Evolutionary conservation across 2,329 filamentous ascomycete species (phyloP).

Genomic region (Cryphonectria parasitica): DNA sequence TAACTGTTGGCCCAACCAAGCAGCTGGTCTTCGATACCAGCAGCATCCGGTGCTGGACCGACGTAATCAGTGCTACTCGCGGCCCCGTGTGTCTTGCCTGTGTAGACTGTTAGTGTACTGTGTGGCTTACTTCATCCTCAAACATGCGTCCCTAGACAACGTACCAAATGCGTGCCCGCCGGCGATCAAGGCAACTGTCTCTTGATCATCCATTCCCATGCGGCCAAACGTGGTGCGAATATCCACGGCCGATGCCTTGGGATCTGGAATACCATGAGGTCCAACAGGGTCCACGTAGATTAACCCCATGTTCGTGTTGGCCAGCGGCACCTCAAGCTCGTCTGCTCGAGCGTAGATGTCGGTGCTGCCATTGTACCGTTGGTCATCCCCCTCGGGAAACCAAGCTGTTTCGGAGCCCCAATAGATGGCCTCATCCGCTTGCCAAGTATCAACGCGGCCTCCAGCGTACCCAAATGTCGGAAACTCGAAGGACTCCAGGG

Average conservation of each 20-base stretch:
- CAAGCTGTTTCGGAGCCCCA: conserved; percentile 76
- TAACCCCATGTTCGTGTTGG: conserved; percentile 72
- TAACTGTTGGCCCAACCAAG: conserved; percentile 70
- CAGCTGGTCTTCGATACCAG: conserved; percentile 65
- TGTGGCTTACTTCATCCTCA: not conserved
- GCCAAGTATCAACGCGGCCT: conserved; percentile 71
- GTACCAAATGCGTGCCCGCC: conserved; percentile 75
- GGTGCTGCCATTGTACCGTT: conserved; percentile 59
- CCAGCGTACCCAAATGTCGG: conserved; percentile 71
- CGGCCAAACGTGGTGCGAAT: conserved; percentile 76
- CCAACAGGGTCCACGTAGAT: conserved; percentile 86
- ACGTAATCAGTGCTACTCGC: conserved; percentile 62
- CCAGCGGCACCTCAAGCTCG: conserved; percentile 69
- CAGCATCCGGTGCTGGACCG: conserved; percentile 65
- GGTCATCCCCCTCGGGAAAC: conserved; percentile 66
- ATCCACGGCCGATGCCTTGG: conserved; percentile 69
- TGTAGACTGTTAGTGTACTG: not conserved
- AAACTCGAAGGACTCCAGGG: conserved; percentile 73
- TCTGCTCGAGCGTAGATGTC: conserved; percentile 56
- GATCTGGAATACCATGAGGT: conserved; percentile 72
- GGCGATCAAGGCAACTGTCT: conserved; percentile 78
- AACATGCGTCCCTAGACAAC: not conserved
- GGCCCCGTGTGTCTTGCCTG: conserved; percentile 71
- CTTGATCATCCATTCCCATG: conserved; percentile 84
- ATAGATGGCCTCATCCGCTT: conserved; percentile 74